Evolutionary conservation across 306 rosid species (phyloP).

Genomic region (Dryas drummondii): DNA sequence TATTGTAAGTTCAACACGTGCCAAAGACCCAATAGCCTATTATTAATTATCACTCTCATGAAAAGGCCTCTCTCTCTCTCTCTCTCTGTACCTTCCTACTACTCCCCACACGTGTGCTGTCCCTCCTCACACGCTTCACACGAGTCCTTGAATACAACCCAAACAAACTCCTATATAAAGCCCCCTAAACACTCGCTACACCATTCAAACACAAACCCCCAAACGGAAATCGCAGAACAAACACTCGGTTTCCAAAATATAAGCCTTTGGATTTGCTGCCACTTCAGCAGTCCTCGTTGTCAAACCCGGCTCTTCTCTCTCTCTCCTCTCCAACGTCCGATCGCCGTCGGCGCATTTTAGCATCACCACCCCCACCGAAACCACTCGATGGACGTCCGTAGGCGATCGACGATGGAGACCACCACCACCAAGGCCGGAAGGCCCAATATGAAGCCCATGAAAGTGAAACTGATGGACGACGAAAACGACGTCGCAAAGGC

Average conservation of each 20-base stretch:
- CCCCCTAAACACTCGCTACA: constrained; percentile 7
- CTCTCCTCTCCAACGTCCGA: constrained; percentile 19
- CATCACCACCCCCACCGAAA: background rate
- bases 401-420: constrained; percentile 37
- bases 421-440: background rate
- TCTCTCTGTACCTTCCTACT: too few relatives aligned
- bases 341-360: constrained; percentile 21
- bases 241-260: too few relatives aligned
- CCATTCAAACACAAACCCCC: constrained; percentile 14
- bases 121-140: background rate
- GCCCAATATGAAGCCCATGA: constrained; percentile 13
- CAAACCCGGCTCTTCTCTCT: background rate
- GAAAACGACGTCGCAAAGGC: constrained; percentile 30
- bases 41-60: background rate
- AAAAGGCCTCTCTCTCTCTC: background rate
- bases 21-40: background rate
- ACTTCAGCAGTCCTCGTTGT: background rate
- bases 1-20: background rate
- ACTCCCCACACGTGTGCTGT: background rate
- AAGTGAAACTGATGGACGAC: constrained; percentile 11
- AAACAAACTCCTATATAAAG: constrained; percentile 12
- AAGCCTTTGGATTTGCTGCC: background rate
- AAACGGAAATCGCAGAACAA: background rate
- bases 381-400: constrained; percentile 56
- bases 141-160: background rate